Percentiles rank a stretch among this genome's conserved stretches.
phyloP scores from a whole-genome alignment of 1,284 basidiomycete genomes.

The Ceratobasidium papillatum region DNA sequence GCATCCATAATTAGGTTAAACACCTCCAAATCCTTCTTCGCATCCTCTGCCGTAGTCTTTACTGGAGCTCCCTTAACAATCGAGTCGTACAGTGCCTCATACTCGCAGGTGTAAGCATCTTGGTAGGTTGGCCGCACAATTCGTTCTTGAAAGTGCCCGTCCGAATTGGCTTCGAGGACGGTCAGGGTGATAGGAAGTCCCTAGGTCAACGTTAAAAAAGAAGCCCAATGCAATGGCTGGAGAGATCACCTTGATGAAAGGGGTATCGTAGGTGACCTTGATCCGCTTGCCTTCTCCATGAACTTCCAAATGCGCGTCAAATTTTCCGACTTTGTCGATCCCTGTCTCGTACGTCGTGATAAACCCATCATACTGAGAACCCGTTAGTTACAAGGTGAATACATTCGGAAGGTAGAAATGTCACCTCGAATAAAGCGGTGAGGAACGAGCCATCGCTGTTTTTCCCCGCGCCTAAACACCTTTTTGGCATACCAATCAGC shows the following conservation, averaged over 20 bases:
- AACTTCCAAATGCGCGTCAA: constrained; percentile 57
- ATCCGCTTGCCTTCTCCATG: constrained; percentile 53
- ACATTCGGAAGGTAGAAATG: constrained; percentile 20
- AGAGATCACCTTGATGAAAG: constrained; percentile 42
- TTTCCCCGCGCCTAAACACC: constrained; percentile 22
- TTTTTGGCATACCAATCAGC: constrained; percentile 52
- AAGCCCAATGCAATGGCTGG: neutral
- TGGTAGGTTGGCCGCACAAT: constrained; percentile 49
- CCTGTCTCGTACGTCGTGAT: constrained; percentile 49
- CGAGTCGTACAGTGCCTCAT: constrained; percentile 47
- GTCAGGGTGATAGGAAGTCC: constrained; percentile 49
- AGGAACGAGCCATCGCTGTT: constrained; percentile 38
- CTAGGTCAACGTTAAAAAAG: constrained; percentile 47
- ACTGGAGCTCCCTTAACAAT: constrained; percentile 41
- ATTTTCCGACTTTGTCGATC: constrained; percentile 53
- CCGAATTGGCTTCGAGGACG: constrained; percentile 47
- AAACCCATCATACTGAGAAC: constrained; percentile 44
- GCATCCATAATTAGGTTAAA: constrained; percentile 50
- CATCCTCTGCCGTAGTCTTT: constrained; percentile 45
- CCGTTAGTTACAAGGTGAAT: too few relatives aligned
- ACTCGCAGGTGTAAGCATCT: constrained; percentile 51
- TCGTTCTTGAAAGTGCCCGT: constrained; percentile 46
- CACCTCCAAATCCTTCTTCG: constrained; percentile 47
- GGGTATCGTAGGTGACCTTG: constrained; percentile 55
- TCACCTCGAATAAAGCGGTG: constrained; percentile 51